phyloP scores from a whole-genome alignment of 2,329 filamentous ascomycete species.

The Purpureocillium takamizusanense region DNA sequence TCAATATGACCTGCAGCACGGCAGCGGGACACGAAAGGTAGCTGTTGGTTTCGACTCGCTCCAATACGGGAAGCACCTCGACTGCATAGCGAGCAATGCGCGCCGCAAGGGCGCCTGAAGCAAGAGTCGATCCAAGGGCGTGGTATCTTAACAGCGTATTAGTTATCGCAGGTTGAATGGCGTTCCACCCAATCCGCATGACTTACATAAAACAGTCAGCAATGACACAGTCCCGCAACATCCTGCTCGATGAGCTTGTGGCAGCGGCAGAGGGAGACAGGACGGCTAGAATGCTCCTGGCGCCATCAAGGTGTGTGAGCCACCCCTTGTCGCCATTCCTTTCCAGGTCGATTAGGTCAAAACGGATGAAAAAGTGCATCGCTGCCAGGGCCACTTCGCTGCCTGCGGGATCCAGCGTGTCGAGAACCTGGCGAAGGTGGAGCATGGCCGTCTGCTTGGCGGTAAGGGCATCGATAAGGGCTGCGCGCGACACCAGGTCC shows the following conservation, averaged over 20 bases:
- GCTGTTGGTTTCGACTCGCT: conserved; percentile 31
- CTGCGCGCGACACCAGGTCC: conserved; percentile 26
- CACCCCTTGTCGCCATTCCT: conserved; percentile 30
- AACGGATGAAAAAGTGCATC: conserved; percentile 42
- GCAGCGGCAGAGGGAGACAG: conserved; percentile 18
- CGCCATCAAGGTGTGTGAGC: conserved; percentile 37
- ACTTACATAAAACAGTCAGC: conserved; percentile 39
- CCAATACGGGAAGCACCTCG: conserved; percentile 28
- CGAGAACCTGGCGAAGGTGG: conserved; percentile 29
- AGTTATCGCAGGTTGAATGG: not conserved
- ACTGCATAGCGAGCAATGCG: conserved; percentile 29
- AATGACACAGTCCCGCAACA: conserved; percentile 35
- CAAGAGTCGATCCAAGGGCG: conserved; percentile 28
- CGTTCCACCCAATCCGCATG: not conserved
- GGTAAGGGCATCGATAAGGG: conserved; percentile 35
- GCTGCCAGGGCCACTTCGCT: conserved; percentile 38
- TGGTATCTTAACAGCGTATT: conserved; percentile 25
- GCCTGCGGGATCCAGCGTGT: conserved; percentile 27
- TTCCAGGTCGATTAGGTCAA: conserved; percentile 40
- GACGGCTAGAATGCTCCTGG: conserved; percentile 30
- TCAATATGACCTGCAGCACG: conserved; percentile 35
- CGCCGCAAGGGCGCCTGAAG: conserved; percentile 25
- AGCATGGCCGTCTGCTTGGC: conserved; percentile 38
- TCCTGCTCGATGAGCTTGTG: conserved; percentile 18
- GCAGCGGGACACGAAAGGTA: conserved; percentile 33